Base-by-base conservation (phyloP, 2,329 filamentous ascomycete genomes). In the Colletotrichum lentis region DNA sequence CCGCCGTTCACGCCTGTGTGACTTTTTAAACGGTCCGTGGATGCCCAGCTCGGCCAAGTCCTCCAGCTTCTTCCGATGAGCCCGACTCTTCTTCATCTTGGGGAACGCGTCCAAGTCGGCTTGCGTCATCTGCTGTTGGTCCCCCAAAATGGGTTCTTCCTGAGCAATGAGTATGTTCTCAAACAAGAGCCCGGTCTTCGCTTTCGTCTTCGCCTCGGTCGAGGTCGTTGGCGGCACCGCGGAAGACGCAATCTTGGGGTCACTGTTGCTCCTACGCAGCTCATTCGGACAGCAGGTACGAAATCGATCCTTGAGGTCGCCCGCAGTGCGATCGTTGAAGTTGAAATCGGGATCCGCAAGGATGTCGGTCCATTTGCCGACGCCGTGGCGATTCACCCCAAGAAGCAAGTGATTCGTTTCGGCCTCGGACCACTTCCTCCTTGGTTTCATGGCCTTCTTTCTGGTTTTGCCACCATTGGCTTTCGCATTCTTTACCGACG, bases 281-380 rank as follows among this genome's bases (percentile, higher is more conserved):
- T 90, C 88, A 41, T 84, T 83, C 0, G 88, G 88, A 69, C 88
- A 90, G 73, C 88, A 90, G 3, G 88, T 90, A 57, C 88, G 83
- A 73, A 90, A 90, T 14, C 88, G 82, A 74, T 90, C 88, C 74
- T 90, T 90, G 58, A 90, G 75, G 73, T 90, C 88, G 10, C 86
- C 86, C 4, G 87, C 86, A 1, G 85, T 86, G 67, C 88, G 84
- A 18, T 82, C 83, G 72, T 89, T 87, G 77, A 90, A 90, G 12
- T 76, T 81, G 73, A 88, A 90, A 49, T 83, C 83, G 0, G 83
- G 76, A 69, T 90, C 88, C 57, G 88, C 86, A 27, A 90, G 77
- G 39, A 90, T 90, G 64, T 81, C 85, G 10, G 86, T 89, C 88
- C 88, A 90, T 72, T 86, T 88, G 44, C 88, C 88, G 10, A 90